Percentiles rank a stretch among this genome's conserved stretches.
phyloP scores from a whole-genome alignment of 2,329 filamentous ascomycete species.

The Curvularia sp. region DNA sequence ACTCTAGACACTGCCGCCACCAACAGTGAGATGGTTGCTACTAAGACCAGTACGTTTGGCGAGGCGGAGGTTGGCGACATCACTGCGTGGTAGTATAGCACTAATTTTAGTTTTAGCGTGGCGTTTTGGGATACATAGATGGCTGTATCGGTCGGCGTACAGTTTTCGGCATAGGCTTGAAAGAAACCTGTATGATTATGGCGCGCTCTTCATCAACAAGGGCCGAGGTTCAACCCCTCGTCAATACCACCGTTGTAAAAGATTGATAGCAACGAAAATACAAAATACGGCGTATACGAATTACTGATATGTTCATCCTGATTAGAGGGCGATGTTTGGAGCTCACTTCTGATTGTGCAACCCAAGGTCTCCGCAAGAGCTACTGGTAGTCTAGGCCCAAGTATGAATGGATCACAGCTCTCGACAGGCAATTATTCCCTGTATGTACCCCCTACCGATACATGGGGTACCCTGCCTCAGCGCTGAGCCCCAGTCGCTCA shows the following conservation, averaged over 20 bases:
- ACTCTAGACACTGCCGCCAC: constrained; percentile 47
- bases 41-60: constrained; percentile 90
- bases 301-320: no score
- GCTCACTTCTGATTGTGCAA: background rate
- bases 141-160: constrained; percentile 31
- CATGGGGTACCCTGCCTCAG: background rate
- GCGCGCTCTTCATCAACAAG: constrained; percentile 24
- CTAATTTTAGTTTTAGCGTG: constrained; percentile 28
- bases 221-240: constrained; percentile 48
- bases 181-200: constrained; percentile 44
- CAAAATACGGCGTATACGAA: background rate
- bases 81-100: constrained; percentile 76
- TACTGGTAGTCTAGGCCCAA: background rate
- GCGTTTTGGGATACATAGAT: constrained; percentile 29
- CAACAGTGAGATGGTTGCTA: constrained; percentile 64
- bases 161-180: constrained; percentile 50
- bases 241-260: constrained; percentile 10
- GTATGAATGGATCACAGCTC: background rate
- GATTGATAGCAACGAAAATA: constrained; percentile 1
- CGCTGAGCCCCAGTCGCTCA: background rate
- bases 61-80: constrained; percentile 97
- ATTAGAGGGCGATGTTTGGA: background rate
- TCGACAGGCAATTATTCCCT: background rate
- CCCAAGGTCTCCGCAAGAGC: background rate
- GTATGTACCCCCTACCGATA: background rate